These are phyloP conservation scores for Candida xiaguanensis DNA, from an alignment of 805 yeast genomes.

Conservation along the genomic window DNA sequence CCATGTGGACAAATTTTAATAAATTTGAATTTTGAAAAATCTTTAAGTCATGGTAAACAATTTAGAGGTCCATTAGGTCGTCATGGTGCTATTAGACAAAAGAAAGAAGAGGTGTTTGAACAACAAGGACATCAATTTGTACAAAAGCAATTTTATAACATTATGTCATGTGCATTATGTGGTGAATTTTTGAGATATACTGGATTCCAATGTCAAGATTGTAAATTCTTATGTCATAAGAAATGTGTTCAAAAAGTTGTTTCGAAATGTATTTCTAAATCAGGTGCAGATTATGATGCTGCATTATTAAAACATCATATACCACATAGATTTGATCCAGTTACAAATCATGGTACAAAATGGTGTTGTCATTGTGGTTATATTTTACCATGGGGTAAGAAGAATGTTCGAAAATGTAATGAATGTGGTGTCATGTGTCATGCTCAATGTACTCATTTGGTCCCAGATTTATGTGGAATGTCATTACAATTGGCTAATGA, in stretches of 20 bases:
- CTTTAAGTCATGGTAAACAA: conserved; percentile 34
- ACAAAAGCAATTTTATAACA: conserved; percentile 90
- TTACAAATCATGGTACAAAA: conserved; percentile 88
- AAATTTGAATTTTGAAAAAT: conserved; percentile 74
- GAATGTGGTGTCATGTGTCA: conserved; percentile 97
- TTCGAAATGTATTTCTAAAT: conserved; percentile 77
- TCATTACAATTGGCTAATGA: conserved; percentile 94
- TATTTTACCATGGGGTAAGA: conserved; percentile 90
- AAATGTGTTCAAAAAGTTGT: conserved; percentile 78
- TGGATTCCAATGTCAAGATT: conserved; percentile 85
- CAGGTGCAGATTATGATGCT: conserved; percentile 73
- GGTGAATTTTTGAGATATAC: conserved; percentile 88
- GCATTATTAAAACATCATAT: conserved; percentile 89
- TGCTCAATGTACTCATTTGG: conserved; percentile 85
- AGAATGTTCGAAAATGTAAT: conserved; percentile 86
- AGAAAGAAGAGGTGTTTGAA: conserved; percentile 86
- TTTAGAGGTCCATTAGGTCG: conserved; percentile 57
- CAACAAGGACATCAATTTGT: conserved; percentile 97
- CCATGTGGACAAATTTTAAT: conserved; percentile 90
- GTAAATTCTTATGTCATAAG: conserved; percentile 75
- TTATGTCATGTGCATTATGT: conserved; percentile 97
- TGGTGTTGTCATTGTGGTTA: conserved; percentile 99
- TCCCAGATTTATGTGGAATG: conserved; percentile 99
- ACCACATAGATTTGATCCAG: conserved; percentile 95
- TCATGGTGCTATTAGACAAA: conserved; percentile 96